Evolutionary conservation across 2,329 filamentous ascomycete species (phyloP).

Genomic region (Cladophialophora exuberans): DNA sequence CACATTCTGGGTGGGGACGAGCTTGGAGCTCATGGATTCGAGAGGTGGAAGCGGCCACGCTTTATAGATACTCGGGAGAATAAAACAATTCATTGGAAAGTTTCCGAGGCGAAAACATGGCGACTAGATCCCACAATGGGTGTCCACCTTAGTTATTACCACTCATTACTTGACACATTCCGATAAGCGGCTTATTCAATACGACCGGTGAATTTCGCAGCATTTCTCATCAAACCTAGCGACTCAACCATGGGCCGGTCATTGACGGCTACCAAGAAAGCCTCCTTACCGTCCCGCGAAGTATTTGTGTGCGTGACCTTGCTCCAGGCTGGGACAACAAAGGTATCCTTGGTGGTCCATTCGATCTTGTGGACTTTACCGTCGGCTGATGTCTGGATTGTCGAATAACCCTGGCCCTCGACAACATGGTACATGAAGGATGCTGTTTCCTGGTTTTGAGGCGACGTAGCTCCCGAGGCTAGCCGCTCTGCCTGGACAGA

Average conservation of each 20-base stretch:
- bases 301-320: no score
- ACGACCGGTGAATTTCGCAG: background rate
- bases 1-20: background rate
- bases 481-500: slow-evolving; percentile 53
- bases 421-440: slow-evolving; percentile 59
- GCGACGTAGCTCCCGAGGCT: slow-evolving; percentile 40
- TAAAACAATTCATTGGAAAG: no score
- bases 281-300: no score
- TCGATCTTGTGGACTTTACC: slow-evolving; percentile 32
- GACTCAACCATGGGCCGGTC: background rate
- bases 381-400: slow-evolving; percentile 33
- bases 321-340: slow-evolving; percentile 53
- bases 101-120: no score
- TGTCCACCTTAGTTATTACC: no score
- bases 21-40: slow-evolving; percentile 24
- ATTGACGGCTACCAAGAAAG: no score
- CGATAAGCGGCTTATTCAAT: no score
- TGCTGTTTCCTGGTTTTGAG: slow-evolving; percentile 49
- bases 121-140: background rate
- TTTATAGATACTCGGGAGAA: no score
- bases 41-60: slow-evolving; percentile 19
- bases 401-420: slow-evolving; percentile 45
- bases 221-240: background rate
- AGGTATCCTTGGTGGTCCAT: slow-evolving; percentile 58
- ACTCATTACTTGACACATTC: no score